Conservation (phyloP, 2,329 filamentous ascomycete genomes). For the Massarina eburnea region DNA sequence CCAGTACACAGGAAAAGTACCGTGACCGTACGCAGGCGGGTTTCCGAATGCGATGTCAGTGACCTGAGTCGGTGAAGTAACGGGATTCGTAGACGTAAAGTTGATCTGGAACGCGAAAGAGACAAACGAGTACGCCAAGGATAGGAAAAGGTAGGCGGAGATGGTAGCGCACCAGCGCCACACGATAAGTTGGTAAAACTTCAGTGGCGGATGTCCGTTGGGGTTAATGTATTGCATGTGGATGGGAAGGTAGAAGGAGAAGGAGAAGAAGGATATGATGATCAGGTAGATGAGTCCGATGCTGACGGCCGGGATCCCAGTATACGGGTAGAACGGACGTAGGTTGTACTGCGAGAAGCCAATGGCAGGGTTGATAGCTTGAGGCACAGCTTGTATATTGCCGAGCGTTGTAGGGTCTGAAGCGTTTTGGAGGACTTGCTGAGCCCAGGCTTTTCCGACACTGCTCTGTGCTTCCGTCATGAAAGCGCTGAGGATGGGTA, state of each 20-base stretch:
- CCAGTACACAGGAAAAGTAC: conserved; percentile 64
- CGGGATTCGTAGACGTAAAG: conserved; percentile 49
- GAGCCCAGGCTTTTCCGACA: conserved; percentile 54
- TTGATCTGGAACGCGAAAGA: conserved; percentile 65
- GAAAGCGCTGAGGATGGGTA: conserved; percentile 54
- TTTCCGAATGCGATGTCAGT: conserved; percentile 44
- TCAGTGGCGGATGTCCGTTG: conserved; percentile 58
- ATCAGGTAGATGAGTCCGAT: conserved; percentile 69
- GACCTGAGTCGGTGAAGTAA: conserved; percentile 48
- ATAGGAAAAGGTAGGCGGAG: conserved; percentile 62
- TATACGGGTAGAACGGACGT: conserved; percentile 59
- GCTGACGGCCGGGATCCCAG: conserved; percentile 59
- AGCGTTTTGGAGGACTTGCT: conserved; percentile 45
- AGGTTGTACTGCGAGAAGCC: conserved; percentile 60
- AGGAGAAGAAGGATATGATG: conserved; percentile 68
- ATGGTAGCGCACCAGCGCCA: conserved; percentile 62
- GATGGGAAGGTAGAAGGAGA: conserved; percentile 65
- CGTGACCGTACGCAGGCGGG: conserved; percentile 58
- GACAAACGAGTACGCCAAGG: conserved; percentile 64
- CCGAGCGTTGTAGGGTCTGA: conserved; percentile 42
- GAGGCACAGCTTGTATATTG: conserved; percentile 52
- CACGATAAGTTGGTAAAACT: conserved; percentile 59
- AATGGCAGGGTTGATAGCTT: conserved; percentile 59
- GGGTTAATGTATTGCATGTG: conserved; percentile 61
- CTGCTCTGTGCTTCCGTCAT: conserved; percentile 48